Evolutionary conservation across 2,329 filamentous ascomycete species (phyloP), one percentile per base, ranked within the genome.

Genomic region (Alternaria sp.): DNA sequence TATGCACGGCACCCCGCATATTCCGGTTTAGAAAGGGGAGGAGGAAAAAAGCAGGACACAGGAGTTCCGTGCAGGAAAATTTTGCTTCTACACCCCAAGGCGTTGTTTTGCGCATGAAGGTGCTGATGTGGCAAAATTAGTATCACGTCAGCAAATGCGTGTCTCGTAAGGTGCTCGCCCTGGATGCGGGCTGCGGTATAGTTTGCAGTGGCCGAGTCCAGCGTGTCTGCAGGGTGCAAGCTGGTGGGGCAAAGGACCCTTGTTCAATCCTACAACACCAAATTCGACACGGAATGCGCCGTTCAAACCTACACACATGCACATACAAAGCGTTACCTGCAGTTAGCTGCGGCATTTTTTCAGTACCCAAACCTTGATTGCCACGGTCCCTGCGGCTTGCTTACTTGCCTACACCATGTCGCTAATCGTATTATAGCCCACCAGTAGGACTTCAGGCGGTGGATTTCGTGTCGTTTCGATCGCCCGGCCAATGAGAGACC

Each of bases 1-100:
- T 21, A 36, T 48, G 44, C 44, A 48, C 44, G 31, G 44, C 44
- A 48, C 44, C 44, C 44, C 44, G 29, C 44, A 48, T 33, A 34
- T 33, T 26, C 44, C 44, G 44, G 21, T 48, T 48, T 3, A 48
- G 44, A 34, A 40, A 40, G 37, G 37, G 23, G 37, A 21, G 17
- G 17, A 24, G 37, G 21, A 9, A 48, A 48, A 48, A 48, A 36
- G 23, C 31, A 36, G 23, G 44, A 21, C 23, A 36, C 21, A 21
- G 21, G 34, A 26, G 44, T 48, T 34, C 44, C 44, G 44, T 34
- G 31, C 44, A 26, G 44, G 3, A 48, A 48, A 17, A 26, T 48
- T 31, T 21, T 48, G 31, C n/a, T 48, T 48, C 44, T 21, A 48
- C 29, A 48, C 44, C 23, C 23, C 21, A n/a, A 48, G 31, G 29